Evolutionary conservation across 345 rosid genomes (phyloP).

Genomic region (Citrus maxima): DNA sequence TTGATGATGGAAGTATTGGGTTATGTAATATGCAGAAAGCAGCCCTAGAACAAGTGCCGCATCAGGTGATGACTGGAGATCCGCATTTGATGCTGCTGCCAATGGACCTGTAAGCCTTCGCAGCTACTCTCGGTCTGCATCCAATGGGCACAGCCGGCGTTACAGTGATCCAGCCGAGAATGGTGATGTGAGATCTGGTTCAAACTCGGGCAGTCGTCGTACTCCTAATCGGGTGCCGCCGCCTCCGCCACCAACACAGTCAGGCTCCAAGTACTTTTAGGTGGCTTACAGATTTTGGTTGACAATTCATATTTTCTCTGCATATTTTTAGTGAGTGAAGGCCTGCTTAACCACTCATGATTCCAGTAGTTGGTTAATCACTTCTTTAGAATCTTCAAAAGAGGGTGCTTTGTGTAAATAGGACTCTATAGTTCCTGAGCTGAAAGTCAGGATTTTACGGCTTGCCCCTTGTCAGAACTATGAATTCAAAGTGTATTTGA

Average conservation of each 20-base stretch:
- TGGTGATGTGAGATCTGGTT: slow-evolving; percentile 57
- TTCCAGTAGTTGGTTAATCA: slow-evolving; percentile 3
- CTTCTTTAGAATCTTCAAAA: background rate
- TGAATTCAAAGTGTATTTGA: slow-evolving; percentile 24
- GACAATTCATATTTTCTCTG: background rate
- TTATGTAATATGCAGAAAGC: slow-evolving; percentile 46
- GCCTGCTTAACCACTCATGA: slow-evolving; percentile 11
- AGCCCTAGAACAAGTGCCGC: slow-evolving; percentile 69
- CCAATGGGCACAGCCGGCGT: slow-evolving; percentile 57
- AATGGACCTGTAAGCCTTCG: slow-evolving; percentile 37
- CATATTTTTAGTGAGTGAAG: slow-evolving; percentile 12
- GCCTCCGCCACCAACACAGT: slow-evolving; percentile 43
- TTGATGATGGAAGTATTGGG: background rate
- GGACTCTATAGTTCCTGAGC: slow-evolving; percentile 18
- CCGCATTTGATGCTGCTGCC: slow-evolving; percentile 82
- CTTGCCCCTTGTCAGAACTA: slow-evolving; percentile 7
- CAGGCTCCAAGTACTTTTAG: slow-evolving; percentile 25
- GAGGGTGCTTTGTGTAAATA: slow-evolving; percentile 27
- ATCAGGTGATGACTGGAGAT: slow-evolving; percentile 85
- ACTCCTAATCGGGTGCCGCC: slow-evolving; percentile 74
- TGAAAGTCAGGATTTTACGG: slow-evolving; percentile 18
- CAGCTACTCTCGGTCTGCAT: slow-evolving; percentile 45
- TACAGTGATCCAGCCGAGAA: slow-evolving; percentile 56
- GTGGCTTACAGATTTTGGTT: slow-evolving; percentile 3
- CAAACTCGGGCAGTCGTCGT: slow-evolving; percentile 59